Evolutionary conservation across 1,284 basidiomycete species (phyloP), one percentile per base, ranked within the genome.

Genomic region (Coniophora puteana): DNA sequence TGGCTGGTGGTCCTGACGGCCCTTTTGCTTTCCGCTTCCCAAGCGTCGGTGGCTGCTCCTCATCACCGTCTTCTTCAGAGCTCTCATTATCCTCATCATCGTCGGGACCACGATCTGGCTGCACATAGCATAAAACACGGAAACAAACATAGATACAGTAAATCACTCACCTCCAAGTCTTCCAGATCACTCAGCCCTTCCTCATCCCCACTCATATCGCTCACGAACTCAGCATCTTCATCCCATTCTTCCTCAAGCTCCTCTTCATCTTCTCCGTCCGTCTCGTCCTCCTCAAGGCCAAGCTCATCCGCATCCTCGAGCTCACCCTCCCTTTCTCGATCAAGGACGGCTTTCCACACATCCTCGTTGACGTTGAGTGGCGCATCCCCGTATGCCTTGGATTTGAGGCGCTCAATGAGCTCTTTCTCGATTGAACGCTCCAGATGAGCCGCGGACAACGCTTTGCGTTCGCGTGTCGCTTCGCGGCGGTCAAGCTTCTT

Each of bases 331-430:
- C 74, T 72, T 57, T 93, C 89, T 44, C 81, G 73, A 57, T 95
- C 90, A 36, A 97, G 68, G 30, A 97, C 84, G 5, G 87, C 82
- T 51, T 85, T 80, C 96, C 96, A 99, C 4, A 99, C 93, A 31
- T 79, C 85, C 67, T 99, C 96, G 65, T 99, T 99, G 49, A 99
- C 94, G 64, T 99, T 99, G 28, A 99, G 74, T 16, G 95, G 96
- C 22, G 91, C 89, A 57, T 99, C 96, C 36, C 96, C 95, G 59
- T 99, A 99, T 8, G 94, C 93, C 62, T 97, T 97, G 37, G 85
- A 87, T 68, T 96, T 95, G 22, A 99, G 76, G 25, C 96, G 86
- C 50, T 95, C 92, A 37, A 99, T 81, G 20, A 99, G 79, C 62
- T 99, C 96, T 61, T 93, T 93, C 63, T 98, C 91, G 55, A 99